These are phyloP conservation scores for Colletotrichum graminicola DNA, from an alignment of 2,329 filamentous ascomycete genomes.

Conservation along the genomic window DNA sequence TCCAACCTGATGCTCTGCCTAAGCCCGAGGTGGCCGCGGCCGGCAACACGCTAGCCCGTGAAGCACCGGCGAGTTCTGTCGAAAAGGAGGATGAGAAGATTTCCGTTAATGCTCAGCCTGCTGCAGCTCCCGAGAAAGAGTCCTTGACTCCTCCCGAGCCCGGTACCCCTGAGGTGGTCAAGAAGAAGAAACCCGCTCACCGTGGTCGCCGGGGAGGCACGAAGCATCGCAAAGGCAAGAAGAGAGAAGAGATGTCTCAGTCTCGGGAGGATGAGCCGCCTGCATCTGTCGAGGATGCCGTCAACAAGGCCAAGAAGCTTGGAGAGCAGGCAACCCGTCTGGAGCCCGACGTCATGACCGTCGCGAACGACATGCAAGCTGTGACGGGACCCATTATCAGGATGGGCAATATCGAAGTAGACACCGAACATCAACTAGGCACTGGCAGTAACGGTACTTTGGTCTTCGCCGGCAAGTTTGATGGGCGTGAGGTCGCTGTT, in stretches of 20 bases:
- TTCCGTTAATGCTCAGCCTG: not conserved
- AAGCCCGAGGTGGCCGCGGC: conserved; percentile 19
- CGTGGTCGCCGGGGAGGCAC: conserved; percentile 79
- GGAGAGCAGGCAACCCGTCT: conserved; percentile 62
- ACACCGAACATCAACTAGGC: conserved; percentile 73
- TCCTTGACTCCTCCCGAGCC: conserved; percentile 26
- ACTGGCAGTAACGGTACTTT: conserved; percentile 97
- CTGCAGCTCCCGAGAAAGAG: not conserved
- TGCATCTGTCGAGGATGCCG: conserved; percentile 71
- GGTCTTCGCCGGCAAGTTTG: conserved; percentile 94
- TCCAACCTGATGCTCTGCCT: not conserved
- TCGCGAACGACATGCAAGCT: conserved; percentile 69
- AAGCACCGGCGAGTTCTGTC: not conserved
- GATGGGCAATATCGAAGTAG: conserved; percentile 74
- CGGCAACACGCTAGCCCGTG: conserved; percentile 6
- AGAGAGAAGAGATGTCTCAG: conserved; percentile 64
- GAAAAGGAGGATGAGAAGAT: conserved; percentile 5
- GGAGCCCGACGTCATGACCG: conserved; percentile 72
- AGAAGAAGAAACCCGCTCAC: conserved; percentile 78
- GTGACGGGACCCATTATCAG: conserved; percentile 70
- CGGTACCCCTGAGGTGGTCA: conserved; percentile 61
- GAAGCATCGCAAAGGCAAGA: conserved; percentile 71
- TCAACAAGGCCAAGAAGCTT: conserved; percentile 70
- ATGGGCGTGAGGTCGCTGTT: conserved; percentile 91
- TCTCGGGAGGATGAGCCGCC: conserved; percentile 62